phyloP scores from a whole-genome alignment of 306 rosid species.

The Rosa lucieae region DNA sequence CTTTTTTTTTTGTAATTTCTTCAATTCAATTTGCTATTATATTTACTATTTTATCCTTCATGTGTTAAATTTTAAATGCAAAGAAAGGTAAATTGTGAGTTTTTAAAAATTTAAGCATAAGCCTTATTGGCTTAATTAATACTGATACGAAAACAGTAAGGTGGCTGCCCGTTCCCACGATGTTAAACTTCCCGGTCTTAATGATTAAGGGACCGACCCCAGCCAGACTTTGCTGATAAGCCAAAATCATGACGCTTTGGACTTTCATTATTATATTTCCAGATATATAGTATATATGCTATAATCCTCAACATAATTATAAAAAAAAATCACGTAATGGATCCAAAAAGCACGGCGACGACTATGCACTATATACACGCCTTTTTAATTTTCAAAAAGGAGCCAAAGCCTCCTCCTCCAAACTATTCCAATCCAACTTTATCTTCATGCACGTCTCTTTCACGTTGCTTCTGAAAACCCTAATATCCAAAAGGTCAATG shows the following conservation, averaged over 20 bases:
- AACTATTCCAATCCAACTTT: constrained; percentile 18
- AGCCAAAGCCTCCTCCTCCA: neutral
- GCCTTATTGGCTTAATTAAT: too few species aligned
- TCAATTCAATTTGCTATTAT: too few species aligned
- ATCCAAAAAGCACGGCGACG: constrained; percentile 81
- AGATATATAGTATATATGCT: constrained; percentile 15
- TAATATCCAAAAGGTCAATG: constrained; percentile 36
- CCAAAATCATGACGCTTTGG: constrained; percentile 71
- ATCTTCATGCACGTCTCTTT: constrained; percentile 75
- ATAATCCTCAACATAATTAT: neutral
- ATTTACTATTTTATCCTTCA: too few species aligned
- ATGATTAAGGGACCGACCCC: constrained; percentile 69
- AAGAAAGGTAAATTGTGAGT: too few species aligned
- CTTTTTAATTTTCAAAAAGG: neutral
- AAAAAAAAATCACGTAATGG: constrained; percentile 31
- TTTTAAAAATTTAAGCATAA: too few species aligned
- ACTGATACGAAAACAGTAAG: neutral
- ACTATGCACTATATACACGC: constrained; percentile 29
- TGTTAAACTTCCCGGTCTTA: constrained; percentile 50
- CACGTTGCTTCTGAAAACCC: constrained; percentile 62
- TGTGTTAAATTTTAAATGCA: too few species aligned
- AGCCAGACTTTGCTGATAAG: constrained; percentile 74
- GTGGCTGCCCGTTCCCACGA: constrained; percentile 60
- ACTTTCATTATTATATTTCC: constrained; percentile 39
- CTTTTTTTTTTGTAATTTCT: too few species aligned